phyloP scores from a whole-genome alignment of 768 basidiomycete species.

The Boletus tomentosulus region DNA sequence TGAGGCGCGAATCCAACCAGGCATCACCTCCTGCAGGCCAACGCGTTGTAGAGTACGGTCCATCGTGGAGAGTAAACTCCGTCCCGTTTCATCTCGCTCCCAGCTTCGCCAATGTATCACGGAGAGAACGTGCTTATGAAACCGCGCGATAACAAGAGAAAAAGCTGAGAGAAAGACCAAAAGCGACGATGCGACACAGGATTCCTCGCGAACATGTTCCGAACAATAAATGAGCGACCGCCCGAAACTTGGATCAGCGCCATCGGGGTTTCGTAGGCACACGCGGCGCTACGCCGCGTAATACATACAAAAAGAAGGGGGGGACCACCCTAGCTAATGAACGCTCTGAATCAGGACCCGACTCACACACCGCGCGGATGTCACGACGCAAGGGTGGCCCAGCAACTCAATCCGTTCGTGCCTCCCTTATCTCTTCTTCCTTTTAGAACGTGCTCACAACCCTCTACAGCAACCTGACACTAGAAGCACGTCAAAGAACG shows the following conservation, averaged over 20 bases:
- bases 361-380: constrained; percentile 18
- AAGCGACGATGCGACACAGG: no score
- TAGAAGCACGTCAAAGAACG: constrained; percentile 17
- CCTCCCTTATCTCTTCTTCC: not conserved
- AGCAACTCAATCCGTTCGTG: constrained; percentile 8
- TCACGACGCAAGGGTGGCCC: constrained; percentile 19
- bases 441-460: constrained; percentile 4
- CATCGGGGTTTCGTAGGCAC: constrained; percentile 18
- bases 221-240: constrained; percentile 3
- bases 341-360: constrained; percentile 5
- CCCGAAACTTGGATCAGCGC: constrained; percentile 9
- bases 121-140: constrained; percentile 12
- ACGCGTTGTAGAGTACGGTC: constrained; percentile 16
- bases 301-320: constrained; percentile 20
- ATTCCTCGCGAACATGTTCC: not conserved
- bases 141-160: not conserved
- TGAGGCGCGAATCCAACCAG: constrained; percentile 14
- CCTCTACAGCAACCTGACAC: constrained; percentile 5
- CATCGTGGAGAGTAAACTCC: constrained; percentile 6
- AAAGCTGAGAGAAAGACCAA: no score
- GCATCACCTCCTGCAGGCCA: constrained; percentile 19
- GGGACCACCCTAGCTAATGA: not conserved
- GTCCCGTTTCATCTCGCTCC: constrained; percentile 18
- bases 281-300: constrained; percentile 6
- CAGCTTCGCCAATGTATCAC: not conserved